phyloP scores from a whole-genome alignment of 345 rosid species.

The Lagerstroemia speciosa region DNA sequence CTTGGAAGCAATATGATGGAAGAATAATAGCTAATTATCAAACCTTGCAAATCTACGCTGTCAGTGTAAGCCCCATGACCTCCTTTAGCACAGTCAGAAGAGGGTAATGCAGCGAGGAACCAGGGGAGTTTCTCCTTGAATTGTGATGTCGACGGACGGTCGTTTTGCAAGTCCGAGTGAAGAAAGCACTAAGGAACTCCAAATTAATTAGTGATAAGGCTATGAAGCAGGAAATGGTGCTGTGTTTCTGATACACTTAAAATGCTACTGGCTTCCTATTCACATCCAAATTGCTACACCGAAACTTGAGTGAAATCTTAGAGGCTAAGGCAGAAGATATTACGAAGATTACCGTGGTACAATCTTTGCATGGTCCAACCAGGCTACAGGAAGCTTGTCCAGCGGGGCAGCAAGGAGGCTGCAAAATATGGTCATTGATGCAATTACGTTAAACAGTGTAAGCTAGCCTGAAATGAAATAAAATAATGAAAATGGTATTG shows the following conservation, averaged over 20 bases:
- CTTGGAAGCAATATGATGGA: background rate
- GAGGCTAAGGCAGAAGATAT: background rate
- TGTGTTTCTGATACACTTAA: background rate
- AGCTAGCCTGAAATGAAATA: background rate
- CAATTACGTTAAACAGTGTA: background rate
- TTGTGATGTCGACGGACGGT: conserved; percentile 78
- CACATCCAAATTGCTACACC: background rate
- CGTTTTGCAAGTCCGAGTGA: conserved; percentile 74
- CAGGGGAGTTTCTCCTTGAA: conserved; percentile 93
- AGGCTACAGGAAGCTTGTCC: conserved; percentile 48
- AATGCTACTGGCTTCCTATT: background rate
- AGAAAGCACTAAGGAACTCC: conserved; percentile 71
- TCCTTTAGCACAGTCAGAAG: conserved; percentile 96
- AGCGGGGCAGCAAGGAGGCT: conserved; percentile 88
- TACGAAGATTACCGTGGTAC: conserved; percentile 68
- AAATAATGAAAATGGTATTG: background rate
- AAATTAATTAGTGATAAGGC: background rate
- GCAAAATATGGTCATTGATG: conserved; percentile 14
- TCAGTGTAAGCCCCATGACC: conserved; percentile 94
- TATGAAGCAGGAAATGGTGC: background rate
- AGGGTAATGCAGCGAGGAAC: conserved; percentile 90
- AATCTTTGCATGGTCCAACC: conserved; percentile 80
- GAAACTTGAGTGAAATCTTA: background rate
- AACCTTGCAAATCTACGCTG: conserved; percentile 86
- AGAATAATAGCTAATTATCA: conserved; percentile 2